Evolutionary conservation across 164 flowering plant genomes (phyloP), one percentile per base, ranked within the genome.

Genomic region (Platanus orientalis): DNA sequence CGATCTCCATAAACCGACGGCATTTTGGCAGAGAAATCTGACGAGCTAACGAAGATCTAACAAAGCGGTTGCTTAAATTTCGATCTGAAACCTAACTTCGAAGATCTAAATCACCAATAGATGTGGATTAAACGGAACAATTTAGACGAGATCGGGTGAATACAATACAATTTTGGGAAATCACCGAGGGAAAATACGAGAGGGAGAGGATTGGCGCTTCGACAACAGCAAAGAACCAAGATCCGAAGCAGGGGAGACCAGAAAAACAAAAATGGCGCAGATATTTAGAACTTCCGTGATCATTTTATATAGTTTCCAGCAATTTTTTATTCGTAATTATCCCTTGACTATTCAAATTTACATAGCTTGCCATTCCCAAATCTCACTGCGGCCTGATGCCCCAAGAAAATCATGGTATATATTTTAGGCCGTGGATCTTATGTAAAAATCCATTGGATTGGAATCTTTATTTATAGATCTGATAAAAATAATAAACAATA

Each of bases 1-100:
- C 92, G 87, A 56, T 79, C 85, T 68, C 90, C 96, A 61, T 83
- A 80, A 1, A 72, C 83, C 4, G 94, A 54, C 72, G 94, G 85
- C 97, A 90, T 90, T 69, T 68, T 75, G 2, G 45, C 28, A 29
- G 45, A 42, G 34, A 14, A 17, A 60, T 60, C 60, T 14, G 16
- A 45, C 3, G n/a, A 45, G 6, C 49, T 4, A 45, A 45, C 20
- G 39, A 16, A n/a, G 36, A 58, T 57, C 62, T 25, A 36, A 34
- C 30, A 16, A 29, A 40, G 28, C 34, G 14, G 34, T 26, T 6
- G 20, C 48, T 4, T 40, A 14, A 7, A 49, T 28, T 29, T 17
- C 6, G 58, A 62, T 36, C 47, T 23, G 27, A 21, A 54, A 40
- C 24, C n/a, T 26, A 6, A 26, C 53, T 53, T 40, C 50, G 24